Evolutionary conservation across 768 basidiomycete species (phyloP), one percentile per base, ranked within the genome.

Genomic region (Chiua virens): DNA sequence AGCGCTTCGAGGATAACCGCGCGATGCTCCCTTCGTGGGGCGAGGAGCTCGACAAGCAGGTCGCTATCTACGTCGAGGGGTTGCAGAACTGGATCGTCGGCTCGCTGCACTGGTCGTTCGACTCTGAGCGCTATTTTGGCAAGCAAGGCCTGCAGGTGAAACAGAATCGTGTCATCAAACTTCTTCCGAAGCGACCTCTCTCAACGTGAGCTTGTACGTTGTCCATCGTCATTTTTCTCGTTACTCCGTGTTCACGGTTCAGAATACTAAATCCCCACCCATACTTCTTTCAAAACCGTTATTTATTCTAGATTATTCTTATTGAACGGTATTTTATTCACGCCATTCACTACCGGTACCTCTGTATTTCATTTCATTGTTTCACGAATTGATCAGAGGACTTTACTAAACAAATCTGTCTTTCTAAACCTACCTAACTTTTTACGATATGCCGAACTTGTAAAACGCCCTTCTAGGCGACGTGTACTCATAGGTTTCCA

Each of bases 91-190:
- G 86, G 87, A 85, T 86, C 55, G 79, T 85, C 28, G 87, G 84
- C 71, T 82, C 80, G 34, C 66, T 87, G 35, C 80, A 86, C 53
- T 89, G 87, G 87, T 84, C 83, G 63, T 87, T 86, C 68, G 76
- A 79, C 67, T 81, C 81, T 3, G 75, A 77, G 50, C 76, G 87
- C 3, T 89, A 89, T 62, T 89, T 89, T 60, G 87, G 85, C 17
- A 68, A 70, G 35, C 59, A 80, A 10, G 85, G 85, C 23, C 59
- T 64, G 18, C 71, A 76, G 34, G 74, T 87, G 45, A 86, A 85
- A 71, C 69, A 74, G 57, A 69, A 75, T 48, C 71, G 82, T 32
- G 25, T 79, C 53, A 75, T 88, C 46, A 72, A 75, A 50, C 73
- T 87, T 35, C 67, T 82, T 17, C 78, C 79, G 6, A 61, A 61